Percentiles rank a stretch among this genome's conserved stretches.
Conservation (phyloP, 192 early-diverging fungal genomes). For the Tieghemiomyces parasiticus region DNA sequence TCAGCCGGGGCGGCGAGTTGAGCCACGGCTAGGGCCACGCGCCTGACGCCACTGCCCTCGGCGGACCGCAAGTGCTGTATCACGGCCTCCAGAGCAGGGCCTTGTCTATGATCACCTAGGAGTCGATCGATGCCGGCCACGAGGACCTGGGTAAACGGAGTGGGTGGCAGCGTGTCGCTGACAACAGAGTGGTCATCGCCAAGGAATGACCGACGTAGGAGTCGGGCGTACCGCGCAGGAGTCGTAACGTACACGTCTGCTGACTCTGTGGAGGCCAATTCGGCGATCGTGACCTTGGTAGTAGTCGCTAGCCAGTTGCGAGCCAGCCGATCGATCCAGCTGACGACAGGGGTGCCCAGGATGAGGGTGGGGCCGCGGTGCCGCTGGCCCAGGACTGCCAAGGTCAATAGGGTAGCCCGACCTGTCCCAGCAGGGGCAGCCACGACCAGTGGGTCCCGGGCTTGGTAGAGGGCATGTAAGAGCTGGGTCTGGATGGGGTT, state of each 20-base stretch:
- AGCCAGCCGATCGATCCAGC: constrained; percentile 67
- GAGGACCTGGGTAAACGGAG: constrained; percentile 78
- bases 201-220: no score
- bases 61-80: constrained; percentile 92
- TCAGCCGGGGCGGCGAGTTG: no score
- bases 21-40: constrained; percentile 93
- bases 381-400: constrained; percentile 87
- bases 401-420: constrained; percentile 89
- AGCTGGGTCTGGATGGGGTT: constrained; percentile 99
- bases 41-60: constrained; percentile 54
- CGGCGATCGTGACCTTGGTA: constrained; percentile 92
- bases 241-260: constrained; percentile 98
- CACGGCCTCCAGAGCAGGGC: constrained; percentile 94
- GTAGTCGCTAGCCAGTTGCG: constrained; percentile 80
- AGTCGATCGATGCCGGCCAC: constrained; percentile 98
- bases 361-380: constrained; percentile 73
- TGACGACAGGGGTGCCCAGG: constrained; percentile 89
- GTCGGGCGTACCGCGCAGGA: constrained; percentile 91
- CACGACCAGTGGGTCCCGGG: constrained; percentile 68
- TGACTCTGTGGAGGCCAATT: constrained; percentile 63
- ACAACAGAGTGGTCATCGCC: no score
- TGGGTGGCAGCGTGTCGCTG: no score
- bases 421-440: constrained; percentile 97
- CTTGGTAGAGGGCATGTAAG: constrained; percentile 91
- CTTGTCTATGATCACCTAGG: constrained; percentile 90